A percentile compares a stretch with the other conserved stretches of the same genome.
phyloP scores from a whole-genome alignment of 1,284 basidiomycete species.

The Grifola frondosa region DNA sequence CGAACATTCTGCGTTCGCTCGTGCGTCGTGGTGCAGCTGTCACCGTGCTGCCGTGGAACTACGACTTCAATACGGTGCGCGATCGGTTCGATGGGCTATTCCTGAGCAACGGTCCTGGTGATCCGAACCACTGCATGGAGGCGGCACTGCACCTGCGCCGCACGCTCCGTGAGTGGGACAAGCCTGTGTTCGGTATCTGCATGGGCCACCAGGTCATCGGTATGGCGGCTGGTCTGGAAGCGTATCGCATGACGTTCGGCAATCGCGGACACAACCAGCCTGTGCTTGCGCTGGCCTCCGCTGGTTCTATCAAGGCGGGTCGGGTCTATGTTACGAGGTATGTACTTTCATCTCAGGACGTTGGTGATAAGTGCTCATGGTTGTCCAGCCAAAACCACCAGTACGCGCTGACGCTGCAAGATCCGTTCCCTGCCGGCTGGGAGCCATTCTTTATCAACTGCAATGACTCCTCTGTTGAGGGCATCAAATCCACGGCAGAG shows the following conservation, averaged over 20 bases:
- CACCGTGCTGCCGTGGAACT: constrained; percentile 97
- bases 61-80: constrained; percentile 88
- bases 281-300: constrained; percentile 87
- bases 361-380: constrained; percentile 2
- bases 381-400: constrained; percentile 85
- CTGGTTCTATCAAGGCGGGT: constrained; percentile 91
- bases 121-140: constrained; percentile 88
- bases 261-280: constrained; percentile 99
- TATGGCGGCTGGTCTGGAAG: constrained; percentile 94
- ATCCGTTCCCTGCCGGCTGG: constrained; percentile 93
- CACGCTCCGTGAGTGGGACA: constrained; percentile 86
- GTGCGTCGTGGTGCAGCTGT: constrained; percentile 89
- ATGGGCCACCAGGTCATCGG: constrained; percentile 99
- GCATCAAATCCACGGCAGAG: constrained; percentile 87
- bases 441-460: constrained; percentile 98
- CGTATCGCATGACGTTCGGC: constrained; percentile 96
- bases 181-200: constrained; percentile 97
- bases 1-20: constrained; percentile 93
- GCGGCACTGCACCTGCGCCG: constrained; percentile 80
- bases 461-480: constrained; percentile 96
- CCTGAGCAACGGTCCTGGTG: constrained; percentile 95
- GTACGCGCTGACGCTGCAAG: constrained; percentile 89
- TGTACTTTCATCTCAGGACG: constrained; percentile 22
- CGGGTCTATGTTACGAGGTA: constrained; percentile 96
- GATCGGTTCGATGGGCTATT: constrained; percentile 95